phyloP scores from a whole-genome alignment of 2,329 filamentous ascomycete genomes.

The Ceratocystis smalleyi region DNA sequence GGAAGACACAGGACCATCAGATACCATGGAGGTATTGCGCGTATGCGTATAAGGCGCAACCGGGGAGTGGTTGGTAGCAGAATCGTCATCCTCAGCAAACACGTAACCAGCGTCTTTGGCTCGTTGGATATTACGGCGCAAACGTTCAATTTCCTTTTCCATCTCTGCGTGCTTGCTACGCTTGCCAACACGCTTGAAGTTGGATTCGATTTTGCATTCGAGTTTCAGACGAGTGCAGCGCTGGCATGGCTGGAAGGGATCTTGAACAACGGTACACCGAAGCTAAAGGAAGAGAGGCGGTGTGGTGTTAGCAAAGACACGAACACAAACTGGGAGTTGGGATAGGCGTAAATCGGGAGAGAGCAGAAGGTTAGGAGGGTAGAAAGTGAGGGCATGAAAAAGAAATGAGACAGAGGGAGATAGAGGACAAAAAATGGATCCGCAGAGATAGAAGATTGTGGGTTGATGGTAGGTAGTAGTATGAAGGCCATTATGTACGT shows the following conservation, averaged over 20 bases:
- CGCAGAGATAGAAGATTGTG: not conserved
- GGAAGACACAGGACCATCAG: slow-evolving; percentile 52
- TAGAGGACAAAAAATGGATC: not conserved
- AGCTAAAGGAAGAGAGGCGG: slow-evolving; percentile 33
- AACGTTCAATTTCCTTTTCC: slow-evolving; percentile 63
- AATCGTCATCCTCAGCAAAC: slow-evolving; percentile 39
- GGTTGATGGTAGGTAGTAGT: not conserved
- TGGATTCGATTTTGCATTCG: slow-evolving; percentile 72
- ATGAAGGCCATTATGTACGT: not conserved
- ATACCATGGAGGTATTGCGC: slow-evolving; percentile 49
- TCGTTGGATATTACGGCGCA: slow-evolving; percentile 45
- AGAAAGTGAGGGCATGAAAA: not conserved
- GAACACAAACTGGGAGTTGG: not conserved
- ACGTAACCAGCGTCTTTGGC: slow-evolving; percentile 44
- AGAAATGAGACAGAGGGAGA: not conserved
- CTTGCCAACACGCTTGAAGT: slow-evolving; percentile 75
- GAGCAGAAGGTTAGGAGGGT: too few species aligned
- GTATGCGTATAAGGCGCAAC: slow-evolving; percentile 33
- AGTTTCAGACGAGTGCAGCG: slow-evolving; percentile 67
- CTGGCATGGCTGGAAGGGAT: slow-evolving; percentile 62
- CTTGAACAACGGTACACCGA: slow-evolving; percentile 70
- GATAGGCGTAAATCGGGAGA: too few species aligned
- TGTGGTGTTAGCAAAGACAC: not conserved
- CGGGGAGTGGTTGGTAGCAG: slow-evolving; percentile 30
- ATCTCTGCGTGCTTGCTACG: slow-evolving; percentile 72